These are phyloP conservation scores for Fusarium sarcochroum DNA, from an alignment of 2,329 filamentous ascomycete species.

Conservation along the genomic window DNA sequence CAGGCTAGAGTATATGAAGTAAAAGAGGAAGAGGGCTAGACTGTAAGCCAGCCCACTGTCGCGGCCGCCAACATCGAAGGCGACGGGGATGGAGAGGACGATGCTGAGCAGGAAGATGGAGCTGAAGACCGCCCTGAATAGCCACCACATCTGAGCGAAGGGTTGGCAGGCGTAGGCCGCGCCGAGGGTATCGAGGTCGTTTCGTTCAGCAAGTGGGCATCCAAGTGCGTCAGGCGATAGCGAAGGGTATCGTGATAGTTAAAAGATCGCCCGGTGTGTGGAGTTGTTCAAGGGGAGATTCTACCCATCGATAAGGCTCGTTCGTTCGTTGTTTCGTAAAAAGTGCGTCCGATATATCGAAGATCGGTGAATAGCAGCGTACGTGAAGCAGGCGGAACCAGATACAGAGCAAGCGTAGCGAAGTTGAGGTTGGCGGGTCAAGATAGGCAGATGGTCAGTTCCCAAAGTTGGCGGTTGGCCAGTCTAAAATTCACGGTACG, in stretches of 20 bases:
- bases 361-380: conserved; percentile 34
- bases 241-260: conserved; percentile 23
- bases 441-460: conserved; percentile 26
- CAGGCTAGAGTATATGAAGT: conserved; percentile 87
- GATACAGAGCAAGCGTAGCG: conserved; percentile 10
- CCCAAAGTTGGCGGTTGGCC: conserved; percentile 20
- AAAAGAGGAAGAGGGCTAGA: conserved; percentile 88
- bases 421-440: conserved; percentile 16
- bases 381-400: conserved; percentile 11
- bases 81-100: conserved; percentile 94
- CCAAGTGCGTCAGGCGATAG: conserved; percentile 33
- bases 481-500: conserved; percentile 35
- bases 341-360: conserved; percentile 34
- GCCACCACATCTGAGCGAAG: conserved; percentile 78
- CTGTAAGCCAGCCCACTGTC: conserved; percentile 96
- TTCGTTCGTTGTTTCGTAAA: conserved; percentile 29
- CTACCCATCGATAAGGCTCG: conserved; percentile 41
- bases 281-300: conserved; percentile 36
- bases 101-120: conserved; percentile 90
- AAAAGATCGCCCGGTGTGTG: conserved; percentile 23
- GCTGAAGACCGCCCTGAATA: conserved; percentile 84
- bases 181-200: conserved; percentile 38
- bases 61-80: conserved; percentile 96
- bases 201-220: conserved; percentile 38
- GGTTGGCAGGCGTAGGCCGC: conserved; percentile 48